Conservation (phyloP, 73 alveolate genomes). For the Urostyla sp. region DNA sequence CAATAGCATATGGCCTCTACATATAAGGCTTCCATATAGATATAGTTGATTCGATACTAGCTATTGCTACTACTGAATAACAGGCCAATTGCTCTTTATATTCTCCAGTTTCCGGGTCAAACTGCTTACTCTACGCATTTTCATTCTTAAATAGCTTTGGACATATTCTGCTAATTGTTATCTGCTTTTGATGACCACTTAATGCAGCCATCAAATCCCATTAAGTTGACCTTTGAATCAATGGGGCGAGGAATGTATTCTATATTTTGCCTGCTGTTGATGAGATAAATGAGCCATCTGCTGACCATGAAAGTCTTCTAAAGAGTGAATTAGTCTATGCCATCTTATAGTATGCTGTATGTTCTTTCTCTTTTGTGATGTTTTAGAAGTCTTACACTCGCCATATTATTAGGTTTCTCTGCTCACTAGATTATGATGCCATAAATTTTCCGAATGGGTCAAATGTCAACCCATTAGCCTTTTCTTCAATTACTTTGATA, state of each 20-base stretch:
- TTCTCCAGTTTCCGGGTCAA: conserved; percentile 32
- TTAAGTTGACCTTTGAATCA: conserved; percentile 49
- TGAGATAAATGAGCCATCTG: conserved; percentile 62
- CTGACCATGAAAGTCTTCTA: conserved; percentile 70
- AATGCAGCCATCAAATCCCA: conserved; percentile 63
- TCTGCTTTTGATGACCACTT: conserved; percentile 58
- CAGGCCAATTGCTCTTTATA: conserved; percentile 22
- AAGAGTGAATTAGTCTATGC: conserved; percentile 33
- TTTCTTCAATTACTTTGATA: conserved; percentile 21
- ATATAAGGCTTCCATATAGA: conserved; percentile 69
- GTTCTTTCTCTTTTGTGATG: conserved; percentile 43
- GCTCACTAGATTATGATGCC: conserved; percentile 66
- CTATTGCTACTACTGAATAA: conserved; percentile 53
- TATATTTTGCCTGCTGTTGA: conserved; percentile 57
- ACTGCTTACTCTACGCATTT: neutral
- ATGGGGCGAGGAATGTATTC: conserved; percentile 48
- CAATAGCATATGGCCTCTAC: conserved; percentile 48
- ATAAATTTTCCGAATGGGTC: conserved; percentile 71
- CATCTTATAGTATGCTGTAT: conserved; percentile 25
- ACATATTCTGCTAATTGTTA: conserved; percentile 46
- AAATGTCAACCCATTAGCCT: conserved; percentile 66
- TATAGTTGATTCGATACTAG: conserved; percentile 66
- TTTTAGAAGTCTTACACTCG: conserved; percentile 53
- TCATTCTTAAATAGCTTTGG: conserved; percentile 52
- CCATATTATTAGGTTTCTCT: conserved; percentile 63